phyloP scores from a whole-genome alignment of 1,284 basidiomycete species.

The Kwoniella shivajii region DNA sequence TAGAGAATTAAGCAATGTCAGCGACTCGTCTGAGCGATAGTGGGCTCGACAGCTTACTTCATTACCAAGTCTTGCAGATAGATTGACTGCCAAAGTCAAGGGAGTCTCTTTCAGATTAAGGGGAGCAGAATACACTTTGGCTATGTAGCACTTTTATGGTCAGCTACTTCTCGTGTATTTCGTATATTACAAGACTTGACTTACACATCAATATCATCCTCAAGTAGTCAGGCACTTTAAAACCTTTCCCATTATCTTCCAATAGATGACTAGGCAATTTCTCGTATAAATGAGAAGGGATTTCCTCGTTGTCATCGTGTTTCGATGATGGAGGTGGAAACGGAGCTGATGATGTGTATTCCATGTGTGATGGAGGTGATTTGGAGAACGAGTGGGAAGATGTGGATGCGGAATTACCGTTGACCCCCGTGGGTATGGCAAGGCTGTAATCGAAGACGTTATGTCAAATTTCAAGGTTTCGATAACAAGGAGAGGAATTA shows the following conservation, averaged over 20 bases:
- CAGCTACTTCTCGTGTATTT: neutral
- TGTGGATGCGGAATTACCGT: slow-evolving; percentile 9
- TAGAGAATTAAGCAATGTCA: no score
- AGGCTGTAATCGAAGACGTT: slow-evolving; percentile 4
- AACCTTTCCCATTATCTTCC: slow-evolving; percentile 29
- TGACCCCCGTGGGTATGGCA: slow-evolving; percentile 9
- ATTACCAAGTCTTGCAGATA: slow-evolving; percentile 85
- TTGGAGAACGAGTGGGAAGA: slow-evolving; percentile 14
- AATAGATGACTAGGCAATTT: slow-evolving; percentile 50
- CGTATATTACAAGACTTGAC: slow-evolving; percentile 11
- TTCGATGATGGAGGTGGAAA: slow-evolving; percentile 36
- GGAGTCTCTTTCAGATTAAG: slow-evolving; percentile 86
- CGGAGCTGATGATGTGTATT: slow-evolving; percentile 53
- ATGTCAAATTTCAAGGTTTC: neutral
- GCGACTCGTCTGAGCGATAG: neutral
- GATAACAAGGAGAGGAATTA: neutral
- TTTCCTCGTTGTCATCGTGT: slow-evolving; percentile 38
- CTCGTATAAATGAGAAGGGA: slow-evolving; percentile 53
- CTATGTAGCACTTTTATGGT: slow-evolving; percentile 20
- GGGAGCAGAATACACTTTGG: slow-evolving; percentile 82
- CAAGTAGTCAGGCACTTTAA: slow-evolving; percentile 81
- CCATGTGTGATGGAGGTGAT: slow-evolving; percentile 33
- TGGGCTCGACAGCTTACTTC: slow-evolving; percentile 54
- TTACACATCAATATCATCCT: slow-evolving; percentile 79
- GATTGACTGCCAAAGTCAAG: slow-evolving; percentile 78